Evolutionary conservation across 2,329 filamentous ascomycete species (phyloP).

Genomic region (Trichoderma koningiopsis): DNA sequence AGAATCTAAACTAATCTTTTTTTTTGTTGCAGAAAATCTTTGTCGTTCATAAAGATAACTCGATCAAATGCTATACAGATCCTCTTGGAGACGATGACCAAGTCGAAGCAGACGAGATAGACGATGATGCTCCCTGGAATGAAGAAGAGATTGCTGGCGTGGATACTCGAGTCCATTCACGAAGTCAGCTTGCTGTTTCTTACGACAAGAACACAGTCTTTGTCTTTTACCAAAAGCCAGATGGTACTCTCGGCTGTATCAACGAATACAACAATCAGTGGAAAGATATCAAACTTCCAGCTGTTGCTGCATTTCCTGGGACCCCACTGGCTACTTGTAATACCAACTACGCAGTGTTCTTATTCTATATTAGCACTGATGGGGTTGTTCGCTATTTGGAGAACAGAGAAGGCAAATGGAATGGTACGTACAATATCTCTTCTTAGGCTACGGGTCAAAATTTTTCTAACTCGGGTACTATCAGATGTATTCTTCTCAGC

Average conservation of each 20-base stretch:
- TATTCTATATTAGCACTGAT: not conserved
- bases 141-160: not conserved
- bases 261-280: not conserved
- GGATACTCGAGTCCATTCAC: not conserved
- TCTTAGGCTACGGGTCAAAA: not conserved
- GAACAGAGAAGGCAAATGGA: not conserved
- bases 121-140: not conserved
- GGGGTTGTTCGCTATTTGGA: not conserved
- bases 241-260: not conserved
- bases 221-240: not conserved
- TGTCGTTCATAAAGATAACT: not conserved
- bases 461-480: not conserved
- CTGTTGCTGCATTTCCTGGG: not conserved
- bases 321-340: not conserved
- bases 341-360: not conserved
- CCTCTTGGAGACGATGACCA: not conserved
- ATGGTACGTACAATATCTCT: not conserved
- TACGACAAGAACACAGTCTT: not conserved
- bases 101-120: not conserved
- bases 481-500: constrained; percentile 10
- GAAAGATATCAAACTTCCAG: not conserved
- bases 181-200: not conserved
- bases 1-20: not conserved
- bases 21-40: constrained; percentile 1
- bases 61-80: not conserved